A percentile compares a stretch with the other conserved stretches of the same genome.
These are phyloP conservation scores for Glycine tomentella DNA, from an alignment of 306 rosid species.

Conservation along the genomic window DNA sequence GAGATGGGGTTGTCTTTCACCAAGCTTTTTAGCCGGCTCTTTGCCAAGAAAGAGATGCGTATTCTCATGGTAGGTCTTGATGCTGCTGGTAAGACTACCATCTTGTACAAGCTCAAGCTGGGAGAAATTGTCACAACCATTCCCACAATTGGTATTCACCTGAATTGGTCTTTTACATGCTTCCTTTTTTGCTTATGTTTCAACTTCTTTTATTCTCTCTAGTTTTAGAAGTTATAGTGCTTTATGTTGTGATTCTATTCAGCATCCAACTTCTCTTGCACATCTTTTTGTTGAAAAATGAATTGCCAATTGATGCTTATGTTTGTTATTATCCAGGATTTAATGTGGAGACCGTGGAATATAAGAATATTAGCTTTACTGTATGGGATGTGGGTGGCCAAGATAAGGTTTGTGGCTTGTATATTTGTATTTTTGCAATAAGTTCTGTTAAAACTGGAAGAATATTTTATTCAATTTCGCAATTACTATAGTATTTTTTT, in stretches of 20 bases:
- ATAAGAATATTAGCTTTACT: conserved; percentile 78
- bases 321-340: conserved; percentile 53
- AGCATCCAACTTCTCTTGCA: neutral
- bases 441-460: neutral
- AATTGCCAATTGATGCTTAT: conserved; percentile 41
- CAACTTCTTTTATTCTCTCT: neutral
- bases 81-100: conserved; percentile 75
- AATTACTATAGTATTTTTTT: neutral
- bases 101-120: conserved; percentile 77
- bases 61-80: conserved; percentile 57
- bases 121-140: conserved; percentile 82
- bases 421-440: neutral
- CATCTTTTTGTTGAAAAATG: neutral
- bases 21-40: conserved; percentile 78
- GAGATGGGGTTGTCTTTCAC: conserved; percentile 75
- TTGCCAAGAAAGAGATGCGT: conserved; percentile 77
- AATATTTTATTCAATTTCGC: neutral
- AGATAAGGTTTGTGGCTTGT: conserved; percentile 66
- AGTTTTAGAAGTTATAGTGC: neutral
- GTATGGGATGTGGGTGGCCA: conserved; percentile 89
- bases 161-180: neutral
- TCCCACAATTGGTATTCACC: conserved; percentile 72
- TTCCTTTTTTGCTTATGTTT: neutral
- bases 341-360: conserved; percentile 79
- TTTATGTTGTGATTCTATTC: neutral